These are phyloP conservation scores for Boletus subparvulus DNA, from an alignment of 768 basidiomycete genomes.

Conservation along the genomic window DNA sequence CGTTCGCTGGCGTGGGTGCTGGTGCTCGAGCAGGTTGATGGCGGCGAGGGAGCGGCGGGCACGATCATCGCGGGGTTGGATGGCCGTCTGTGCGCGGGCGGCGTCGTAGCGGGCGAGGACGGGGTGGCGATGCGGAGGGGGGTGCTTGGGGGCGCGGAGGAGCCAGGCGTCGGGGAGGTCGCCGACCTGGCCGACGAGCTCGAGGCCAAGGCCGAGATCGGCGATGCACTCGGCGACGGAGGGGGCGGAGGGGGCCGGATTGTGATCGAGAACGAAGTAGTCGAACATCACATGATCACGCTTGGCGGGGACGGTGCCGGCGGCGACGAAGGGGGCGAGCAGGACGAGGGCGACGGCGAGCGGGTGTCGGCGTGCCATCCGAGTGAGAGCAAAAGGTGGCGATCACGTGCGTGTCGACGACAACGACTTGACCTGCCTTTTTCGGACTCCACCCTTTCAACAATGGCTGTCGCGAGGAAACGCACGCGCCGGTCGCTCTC, in stretches of 20 bases:
- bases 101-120: constrained; percentile 51
- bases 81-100: constrained; percentile 34
- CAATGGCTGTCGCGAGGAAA: constrained; percentile 24
- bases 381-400: background rate
- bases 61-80: constrained; percentile 33
- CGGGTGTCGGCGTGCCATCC: constrained; percentile 15
- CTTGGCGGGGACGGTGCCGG: constrained; percentile 25
- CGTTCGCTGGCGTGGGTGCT: constrained; percentile 61
- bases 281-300: constrained; percentile 62
- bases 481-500: constrained; percentile 26
- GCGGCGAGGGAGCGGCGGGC: constrained; percentile 52
- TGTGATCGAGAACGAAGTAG: constrained; percentile 81
- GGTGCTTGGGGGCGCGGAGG: constrained; percentile 53
- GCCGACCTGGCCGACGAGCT: constrained; percentile 86
- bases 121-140: constrained; percentile 12
- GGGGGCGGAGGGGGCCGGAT: constrained; percentile 48
- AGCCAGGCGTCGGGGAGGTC: constrained; percentile 84
- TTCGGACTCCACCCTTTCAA: constrained; percentile 7
- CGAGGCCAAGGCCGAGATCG: constrained; percentile 71
- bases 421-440: background rate
- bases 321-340: constrained; percentile 4
- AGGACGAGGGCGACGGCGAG: constrained; percentile 7
- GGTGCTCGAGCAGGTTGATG: constrained; percentile 59
- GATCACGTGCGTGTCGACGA: constrained; percentile 12
- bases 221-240: constrained; percentile 59